Base-by-base conservation (phyloP, 2,329 filamentous ascomycete species). In the Fusarium xylarioides region DNA sequence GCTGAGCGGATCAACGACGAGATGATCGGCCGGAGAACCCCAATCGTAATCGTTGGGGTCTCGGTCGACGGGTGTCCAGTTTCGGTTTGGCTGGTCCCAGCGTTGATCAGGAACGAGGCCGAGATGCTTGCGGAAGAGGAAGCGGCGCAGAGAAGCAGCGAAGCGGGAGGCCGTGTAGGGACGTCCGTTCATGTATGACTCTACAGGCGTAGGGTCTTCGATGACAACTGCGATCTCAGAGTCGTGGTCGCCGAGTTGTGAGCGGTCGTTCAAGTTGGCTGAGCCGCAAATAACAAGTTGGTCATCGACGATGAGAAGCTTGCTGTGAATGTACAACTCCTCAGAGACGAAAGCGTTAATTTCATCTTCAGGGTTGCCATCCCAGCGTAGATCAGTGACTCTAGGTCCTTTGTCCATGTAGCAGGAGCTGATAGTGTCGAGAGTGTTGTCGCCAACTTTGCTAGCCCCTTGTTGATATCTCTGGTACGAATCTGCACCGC, bases 61-160 rank as follows among this genome's bases (percentile, higher is more conserved):
- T 56, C 89, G 88, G 64, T 88, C 87, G 2, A 95, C 90, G 0
- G 94, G 93, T 59, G 91, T 90, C 76, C 94, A 95, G 82, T 97
- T 97, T 61, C 88, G 86, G 76, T 93, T 89, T 10, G 91, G 87
- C 7, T 82, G 84, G 67, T 92, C 92, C 76, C 91, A 90, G 38
- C 86, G 85, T 81, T 97, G 94, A 14, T 93, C 86, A 1, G 92
- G 91, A 15, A 97, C 86, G 14, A 97, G 87, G 47, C 95, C 95
- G 4, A 98, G 88, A 80, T 98, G 95, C 84, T 98, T 97, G 75
- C 95, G 91, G 90, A 94, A 97, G 71, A 98, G 89, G 80, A 95
- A 91, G 40, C 95, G 90, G 28, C 95, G 92, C 16, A 98, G 91
- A 2, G 92, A 93, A 10, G 93, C 86, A 3, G 95, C 95, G 78